A percentile compares a stretch with the other conserved stretches of the same genome.
phyloP scores from a whole-genome alignment of 2,329 filamentous ascomycete genomes.

The Nigrograna mackinnonii region DNA sequence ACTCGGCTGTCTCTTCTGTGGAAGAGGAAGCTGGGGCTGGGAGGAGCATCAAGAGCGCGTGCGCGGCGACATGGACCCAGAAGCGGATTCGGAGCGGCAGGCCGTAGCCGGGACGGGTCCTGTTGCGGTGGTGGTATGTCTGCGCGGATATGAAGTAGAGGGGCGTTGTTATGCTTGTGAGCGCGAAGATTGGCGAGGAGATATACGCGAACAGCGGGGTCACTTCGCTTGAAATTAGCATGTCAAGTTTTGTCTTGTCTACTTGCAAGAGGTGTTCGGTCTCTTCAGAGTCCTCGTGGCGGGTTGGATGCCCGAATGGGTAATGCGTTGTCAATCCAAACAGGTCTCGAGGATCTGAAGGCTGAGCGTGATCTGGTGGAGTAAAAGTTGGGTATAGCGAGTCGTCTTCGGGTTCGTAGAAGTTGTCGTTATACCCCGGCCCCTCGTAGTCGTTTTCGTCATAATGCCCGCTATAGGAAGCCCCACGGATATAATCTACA shows the following conservation, averaged over 20 bases:
- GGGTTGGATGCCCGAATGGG: constrained; percentile 31
- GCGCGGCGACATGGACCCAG: constrained; percentile 33
- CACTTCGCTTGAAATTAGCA: constrained; percentile 36
- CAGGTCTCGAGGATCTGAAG: constrained; percentile 19
- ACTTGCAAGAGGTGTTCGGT: constrained; percentile 19
- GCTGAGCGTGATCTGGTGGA: constrained; percentile 6
- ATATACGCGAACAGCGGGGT: constrained; percentile 37
- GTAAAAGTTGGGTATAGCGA: constrained; percentile 31
- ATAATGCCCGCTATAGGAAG: constrained; percentile 26
- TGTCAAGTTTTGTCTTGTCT: constrained; percentile 28
- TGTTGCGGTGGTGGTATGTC: constrained; percentile 22
- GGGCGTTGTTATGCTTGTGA: constrained; percentile 33
- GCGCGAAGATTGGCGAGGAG: constrained; percentile 23
- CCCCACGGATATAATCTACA: constrained; percentile 31
- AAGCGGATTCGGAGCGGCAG: constrained; percentile 36
- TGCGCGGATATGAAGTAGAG: constrained; percentile 35
- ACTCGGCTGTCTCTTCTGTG: too few species aligned
- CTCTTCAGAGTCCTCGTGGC: constrained; percentile 7
- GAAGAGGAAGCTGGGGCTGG: neutral
- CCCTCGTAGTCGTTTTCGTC: constrained; percentile 40
- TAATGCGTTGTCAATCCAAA: constrained; percentile 34
- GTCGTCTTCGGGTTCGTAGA: constrained; percentile 28
- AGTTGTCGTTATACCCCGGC: constrained; percentile 37
- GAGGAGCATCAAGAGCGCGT: constrained; percentile 30
- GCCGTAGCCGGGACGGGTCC: constrained; percentile 21